phyloP scores from a whole-genome alignment of 2,329 filamentous ascomycete species.

The Madurella mycetomatis region DNA sequence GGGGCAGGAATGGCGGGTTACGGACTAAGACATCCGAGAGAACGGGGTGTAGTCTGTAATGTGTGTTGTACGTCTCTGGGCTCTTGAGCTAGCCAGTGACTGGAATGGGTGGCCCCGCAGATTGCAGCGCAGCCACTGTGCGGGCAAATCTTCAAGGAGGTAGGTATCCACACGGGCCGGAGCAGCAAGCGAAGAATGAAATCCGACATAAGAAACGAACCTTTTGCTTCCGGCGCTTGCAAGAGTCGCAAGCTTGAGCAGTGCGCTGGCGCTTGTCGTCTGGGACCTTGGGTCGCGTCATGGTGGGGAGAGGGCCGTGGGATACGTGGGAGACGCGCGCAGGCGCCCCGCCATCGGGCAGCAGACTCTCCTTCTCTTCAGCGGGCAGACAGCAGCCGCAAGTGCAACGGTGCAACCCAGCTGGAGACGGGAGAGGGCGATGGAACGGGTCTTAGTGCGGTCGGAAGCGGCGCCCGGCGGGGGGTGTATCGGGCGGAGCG shows the following conservation, averaged over 20 bases:
- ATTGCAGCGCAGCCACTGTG: background rate
- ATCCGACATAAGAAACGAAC: conserved; percentile 39
- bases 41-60: conserved; percentile 5
- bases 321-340: conserved; percentile 19
- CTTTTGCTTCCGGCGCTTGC: conserved; percentile 65
- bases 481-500: conserved; percentile 20
- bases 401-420: conserved; percentile 21
- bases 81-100: conserved; percentile 1
- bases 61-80: background rate
- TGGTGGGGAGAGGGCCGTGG: conserved; percentile 23
- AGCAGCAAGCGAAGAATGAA: conserved; percentile 4
- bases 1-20: background rate
- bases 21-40: conserved; percentile 13
- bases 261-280: conserved; percentile 59
- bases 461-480: conserved; percentile 25
- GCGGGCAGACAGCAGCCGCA: conserved; percentile 17
- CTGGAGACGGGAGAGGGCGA: conserved; percentile 9
- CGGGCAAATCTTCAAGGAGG: background rate
- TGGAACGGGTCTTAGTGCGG: conserved; percentile 14
- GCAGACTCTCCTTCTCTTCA: conserved; percentile 16
- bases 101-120: background rate
- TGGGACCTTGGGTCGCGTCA: conserved; percentile 53
- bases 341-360: conserved; percentile 28
- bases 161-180: background rate
- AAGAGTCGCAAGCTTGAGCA: conserved; percentile 59